These are phyloP conservation scores for Plectosphaerella plurivora DNA, from an alignment of 2,329 filamentous ascomycete species.

Conservation along the genomic window DNA sequence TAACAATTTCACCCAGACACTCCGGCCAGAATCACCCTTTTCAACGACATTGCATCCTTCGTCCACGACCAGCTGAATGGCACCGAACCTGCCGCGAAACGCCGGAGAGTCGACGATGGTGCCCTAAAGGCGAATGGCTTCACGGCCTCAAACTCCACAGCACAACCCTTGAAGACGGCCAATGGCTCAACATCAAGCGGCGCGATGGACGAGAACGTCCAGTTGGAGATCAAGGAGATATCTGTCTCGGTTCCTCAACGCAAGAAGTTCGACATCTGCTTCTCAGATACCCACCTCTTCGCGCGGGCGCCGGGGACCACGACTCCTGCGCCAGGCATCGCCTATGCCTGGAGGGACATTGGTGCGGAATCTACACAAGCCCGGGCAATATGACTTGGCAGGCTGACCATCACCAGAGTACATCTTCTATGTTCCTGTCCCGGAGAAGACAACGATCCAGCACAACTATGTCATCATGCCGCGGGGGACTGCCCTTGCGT, in stretches of 20 bases:
- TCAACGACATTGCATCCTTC: conserved; percentile 52
- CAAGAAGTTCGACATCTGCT: conserved; percentile 64
- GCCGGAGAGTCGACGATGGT: conserved; percentile 44
- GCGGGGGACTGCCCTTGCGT: conserved; percentile 45
- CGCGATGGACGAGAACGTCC: conserved; percentile 43
- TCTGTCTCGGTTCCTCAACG: conserved; percentile 63
- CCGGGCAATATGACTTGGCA: neutral
- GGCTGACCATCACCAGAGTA: conserved; percentile 38
- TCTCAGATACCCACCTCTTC: conserved; percentile 56
- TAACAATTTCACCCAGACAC: conserved; percentile 35
- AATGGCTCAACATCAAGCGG: conserved; percentile 21
- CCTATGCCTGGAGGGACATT: conserved; percentile 58
- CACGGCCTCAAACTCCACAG: conserved; percentile 15
- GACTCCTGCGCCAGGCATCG: conserved; percentile 46
- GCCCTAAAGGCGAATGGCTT: conserved; percentile 18
- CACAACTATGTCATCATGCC: conserved; percentile 64
- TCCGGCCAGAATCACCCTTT: conserved; percentile 43
- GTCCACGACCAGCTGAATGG: conserved; percentile 39
- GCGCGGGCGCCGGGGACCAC: conserved; percentile 48
- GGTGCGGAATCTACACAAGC: conserved; percentile 35
- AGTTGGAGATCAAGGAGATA: conserved; percentile 61
- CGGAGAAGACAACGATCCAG: conserved; percentile 61
- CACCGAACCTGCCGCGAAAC: conserved; percentile 46
- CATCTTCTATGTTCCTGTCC: conserved; percentile 59
- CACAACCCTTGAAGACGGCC: conserved; percentile 6